These are phyloP conservation scores for Emiliania huxleyi DNA, from an alignment of 78 protist genomes.

Conservation along the genomic window DNA sequence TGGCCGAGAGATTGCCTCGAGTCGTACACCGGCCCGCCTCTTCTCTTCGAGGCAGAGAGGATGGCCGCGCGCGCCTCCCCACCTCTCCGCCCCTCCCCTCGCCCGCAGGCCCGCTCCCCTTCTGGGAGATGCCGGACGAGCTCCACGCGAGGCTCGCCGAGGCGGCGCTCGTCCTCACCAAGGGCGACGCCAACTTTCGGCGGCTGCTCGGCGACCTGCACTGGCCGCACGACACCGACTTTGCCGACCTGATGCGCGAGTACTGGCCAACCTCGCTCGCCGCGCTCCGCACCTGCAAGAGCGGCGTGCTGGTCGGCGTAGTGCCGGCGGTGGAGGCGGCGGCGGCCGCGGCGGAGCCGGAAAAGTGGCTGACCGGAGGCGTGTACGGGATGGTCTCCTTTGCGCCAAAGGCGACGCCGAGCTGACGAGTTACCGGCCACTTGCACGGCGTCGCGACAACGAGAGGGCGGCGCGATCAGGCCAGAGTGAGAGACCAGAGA, in stretches of 20 bases:
- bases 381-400: background rate
- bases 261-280: background rate
- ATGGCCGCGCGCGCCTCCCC: too few species aligned
- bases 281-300: conserved; percentile 3
- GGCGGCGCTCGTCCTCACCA: background rate
- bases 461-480: too few species aligned
- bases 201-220: background rate
- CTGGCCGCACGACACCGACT: background rate
- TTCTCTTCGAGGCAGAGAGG: too few species aligned
- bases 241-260: background rate
- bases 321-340: background rate
- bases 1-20: too few species aligned
- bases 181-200: conserved; percentile 39
- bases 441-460: too few species aligned
- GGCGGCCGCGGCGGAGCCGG: background rate
- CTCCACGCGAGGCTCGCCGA: background rate
- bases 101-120: too few species aligned
- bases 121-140: background rate
- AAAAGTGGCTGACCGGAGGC: conserved; percentile 15
- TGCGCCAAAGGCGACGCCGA: too few species aligned
- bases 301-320: background rate
- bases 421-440: too few species aligned
- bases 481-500: too few species aligned
- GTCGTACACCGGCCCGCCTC: too few species aligned
- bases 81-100: too few species aligned